Evolutionary conservation across 345 rosid species (phyloP), one percentile per base, ranked within the genome.

Genomic region (Arabis hirsuta): DNA sequence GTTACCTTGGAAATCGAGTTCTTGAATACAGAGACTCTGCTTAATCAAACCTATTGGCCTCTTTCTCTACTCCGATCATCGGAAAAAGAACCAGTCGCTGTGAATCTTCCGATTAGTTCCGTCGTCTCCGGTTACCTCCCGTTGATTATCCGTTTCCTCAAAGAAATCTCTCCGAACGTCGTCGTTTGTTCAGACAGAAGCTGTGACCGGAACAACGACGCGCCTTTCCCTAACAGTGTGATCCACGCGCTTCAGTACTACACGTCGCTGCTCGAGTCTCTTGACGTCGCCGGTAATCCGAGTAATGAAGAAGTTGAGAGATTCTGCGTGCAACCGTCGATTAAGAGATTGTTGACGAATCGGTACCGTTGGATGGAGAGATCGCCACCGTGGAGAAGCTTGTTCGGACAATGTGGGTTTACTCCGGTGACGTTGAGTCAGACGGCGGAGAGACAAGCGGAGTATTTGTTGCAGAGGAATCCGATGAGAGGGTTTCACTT

Each of bases 371-470:
- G 83, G 36, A 82, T 84, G 5, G 90, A 84, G 46, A 84, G 78
- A 70, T 70, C 81, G 0, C 82, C 81, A 9, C 78, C 82, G 26
- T 90, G 97, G 98, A 90, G 84, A 84, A 85, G 87, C 42, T 73
- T 90, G n/a, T 88, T 92, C 73, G 55, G 79, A 29, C 92, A 91
- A 26, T 79, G 78, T 5, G 98, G 97, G 64, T 86, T 92, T 76
- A 54, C 80, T 24, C 88, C 90, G 53, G 72, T 81, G 75, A 43
- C 66, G 13, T 76, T 92, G 69, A 92, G 98, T 71, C 88, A 87
- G 73, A 86, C 86, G 77, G 80, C 89, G 9, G 98, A 90, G 83
- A 79, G 86, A 27, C 97, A 92, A 48, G 98, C 96, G 20, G 97
- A 92, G 64, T 88, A 84, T 67, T 77, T 92, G 80, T 73, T 92